A percentile compares a stretch with the other conserved stretches of the same genome.
phyloP scores from a whole-genome alignment of 805 yeast genomes.

The Cyberlindnera galapagoensis region DNA sequence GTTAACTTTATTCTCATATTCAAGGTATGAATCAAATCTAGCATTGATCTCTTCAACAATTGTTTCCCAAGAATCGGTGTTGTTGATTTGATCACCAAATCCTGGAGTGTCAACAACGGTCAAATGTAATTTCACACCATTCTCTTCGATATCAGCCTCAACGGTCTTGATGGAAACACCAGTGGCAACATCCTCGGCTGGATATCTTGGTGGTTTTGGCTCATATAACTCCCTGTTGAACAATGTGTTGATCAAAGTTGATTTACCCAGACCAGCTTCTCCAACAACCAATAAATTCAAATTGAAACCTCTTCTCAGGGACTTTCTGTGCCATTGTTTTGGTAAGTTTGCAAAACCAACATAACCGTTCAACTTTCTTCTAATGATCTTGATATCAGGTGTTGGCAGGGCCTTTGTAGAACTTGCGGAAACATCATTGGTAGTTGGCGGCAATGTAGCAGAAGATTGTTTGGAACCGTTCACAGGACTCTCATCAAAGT shows the following conservation, averaged over 20 bases:
- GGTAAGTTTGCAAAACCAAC: conserved; percentile 98
- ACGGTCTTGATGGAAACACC: conserved; percentile 54
- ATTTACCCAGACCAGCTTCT: conserved; percentile 87
- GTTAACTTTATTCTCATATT: conserved; percentile 78
- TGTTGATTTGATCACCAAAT: conserved; percentile 86
- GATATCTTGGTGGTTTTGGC: conserved; percentile 30
- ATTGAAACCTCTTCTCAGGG: conserved; percentile 82
- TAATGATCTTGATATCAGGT: conserved; percentile 52
- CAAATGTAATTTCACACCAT: conserved; percentile 80
- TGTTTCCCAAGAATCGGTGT: conserved; percentile 78
- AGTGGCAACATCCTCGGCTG: conserved; percentile 37
- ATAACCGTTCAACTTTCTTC: conserved; percentile 81
- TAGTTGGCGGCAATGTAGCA: conserved; percentile 1
- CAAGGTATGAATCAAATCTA: conserved; percentile 84
- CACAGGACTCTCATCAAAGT: conserved; percentile 3
- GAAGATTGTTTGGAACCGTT: neutral
- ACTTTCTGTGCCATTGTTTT: conserved; percentile 96
- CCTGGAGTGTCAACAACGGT: conserved; percentile 90
- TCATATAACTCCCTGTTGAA: conserved; percentile 63
- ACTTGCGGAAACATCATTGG: conserved; percentile 4
- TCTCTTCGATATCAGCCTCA: conserved; percentile 79
- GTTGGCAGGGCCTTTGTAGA: no score
- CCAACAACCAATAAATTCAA: conserved; percentile 88
- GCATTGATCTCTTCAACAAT: conserved; percentile 82
- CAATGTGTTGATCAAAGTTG: conserved; percentile 85